phyloP scores from a whole-genome alignment of 2,329 filamentous ascomycete genomes.

The Cercospora sp. region DNA sequence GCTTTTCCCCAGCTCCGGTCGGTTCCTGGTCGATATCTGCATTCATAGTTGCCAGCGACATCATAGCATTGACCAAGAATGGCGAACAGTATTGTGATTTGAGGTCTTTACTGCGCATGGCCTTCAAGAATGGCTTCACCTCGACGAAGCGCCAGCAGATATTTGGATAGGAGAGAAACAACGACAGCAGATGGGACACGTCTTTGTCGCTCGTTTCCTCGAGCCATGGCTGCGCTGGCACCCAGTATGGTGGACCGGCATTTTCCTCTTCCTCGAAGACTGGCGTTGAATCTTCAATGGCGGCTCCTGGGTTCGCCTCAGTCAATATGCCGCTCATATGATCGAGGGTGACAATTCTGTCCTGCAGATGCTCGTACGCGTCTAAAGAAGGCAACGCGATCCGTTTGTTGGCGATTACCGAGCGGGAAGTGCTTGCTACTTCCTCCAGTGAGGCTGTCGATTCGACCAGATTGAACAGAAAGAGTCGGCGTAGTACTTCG shows the following conservation, averaged over 20 bases:
- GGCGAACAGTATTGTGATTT: conserved; percentile 8
- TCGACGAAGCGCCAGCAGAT: conserved; percentile 12
- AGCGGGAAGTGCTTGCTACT: conserved; percentile 1
- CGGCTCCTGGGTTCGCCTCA: background rate
- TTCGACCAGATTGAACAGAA: conserved; percentile 10
- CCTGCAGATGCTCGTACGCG: background rate
- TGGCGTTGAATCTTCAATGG: background rate
- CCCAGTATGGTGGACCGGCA: conserved; percentile 10
- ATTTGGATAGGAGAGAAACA: conserved; percentile 8
- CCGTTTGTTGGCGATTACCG: background rate
- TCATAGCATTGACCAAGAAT: conserved; percentile 12
- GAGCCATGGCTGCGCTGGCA: conserved; percentile 8
- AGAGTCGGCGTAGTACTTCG: background rate
- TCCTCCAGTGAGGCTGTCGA: conserved; percentile 8
- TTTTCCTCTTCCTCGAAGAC: background rate
- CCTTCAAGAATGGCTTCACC: conserved; percentile 3
- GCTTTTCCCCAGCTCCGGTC: background rate
- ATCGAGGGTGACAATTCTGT: conserved; percentile 8
- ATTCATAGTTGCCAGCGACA: conserved; percentile 9
- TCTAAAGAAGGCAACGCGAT: background rate
- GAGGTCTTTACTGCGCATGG: conserved; percentile 4
- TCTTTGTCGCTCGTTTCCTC: background rate
- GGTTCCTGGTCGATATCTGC: background rate
- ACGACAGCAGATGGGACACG: conserved; percentile 8
- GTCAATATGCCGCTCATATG: conserved; percentile 4